A percentile compares a stretch with the other conserved stretches of the same genome.
phyloP scores from a whole-genome alignment of 2,329 filamentous ascomycete species.

The Aspergillus texensis region DNA sequence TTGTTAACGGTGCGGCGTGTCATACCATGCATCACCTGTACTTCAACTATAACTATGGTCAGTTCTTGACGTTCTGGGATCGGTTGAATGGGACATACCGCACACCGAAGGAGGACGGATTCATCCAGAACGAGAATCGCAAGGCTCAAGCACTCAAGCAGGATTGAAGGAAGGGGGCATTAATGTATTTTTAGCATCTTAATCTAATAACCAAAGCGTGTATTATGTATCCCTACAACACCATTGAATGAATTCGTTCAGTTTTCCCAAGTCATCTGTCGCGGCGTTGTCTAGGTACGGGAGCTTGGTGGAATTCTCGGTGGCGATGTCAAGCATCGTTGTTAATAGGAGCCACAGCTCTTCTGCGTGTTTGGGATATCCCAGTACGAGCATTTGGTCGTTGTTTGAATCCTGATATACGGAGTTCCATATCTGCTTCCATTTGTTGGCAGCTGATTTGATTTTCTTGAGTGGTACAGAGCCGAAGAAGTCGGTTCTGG shows the following conservation, averaged over 20 bases:
- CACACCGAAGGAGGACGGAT: constrained; percentile 16
- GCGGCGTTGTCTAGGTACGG: constrained; percentile 30
- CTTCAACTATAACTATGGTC: constrained; percentile 91
- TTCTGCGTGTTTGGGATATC: constrained; percentile 36
- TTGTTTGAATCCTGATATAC: constrained; percentile 14
- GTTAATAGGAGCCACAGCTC: constrained; percentile 36
- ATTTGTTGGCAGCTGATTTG: constrained; percentile 29
- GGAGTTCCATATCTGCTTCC: constrained; percentile 33
- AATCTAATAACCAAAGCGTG: neutral
- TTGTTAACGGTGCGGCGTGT: constrained; percentile 92
- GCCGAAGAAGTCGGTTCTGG: constrained; percentile 28
- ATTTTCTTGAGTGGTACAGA: constrained; percentile 29
- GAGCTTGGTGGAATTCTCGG: constrained; percentile 16
- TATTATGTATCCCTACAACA: constrained; percentile 6
- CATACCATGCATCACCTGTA: constrained; percentile 89
- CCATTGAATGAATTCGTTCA: constrained; percentile 36
- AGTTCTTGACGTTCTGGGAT: constrained; percentile 93
- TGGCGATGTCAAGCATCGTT: constrained; percentile 27
- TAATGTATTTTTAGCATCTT: neutral
- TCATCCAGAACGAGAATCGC: neutral
- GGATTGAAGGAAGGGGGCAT: neutral
- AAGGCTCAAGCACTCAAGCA: neutral
- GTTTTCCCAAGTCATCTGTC: constrained; percentile 33
- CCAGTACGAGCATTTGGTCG: constrained; percentile 28
- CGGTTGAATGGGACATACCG: constrained; percentile 71